Percentiles rank a stretch among this genome's conserved stretches.
phyloP scores from a whole-genome alignment of 2,329 filamentous ascomycete species.

The Fusarium subglutinans region DNA sequence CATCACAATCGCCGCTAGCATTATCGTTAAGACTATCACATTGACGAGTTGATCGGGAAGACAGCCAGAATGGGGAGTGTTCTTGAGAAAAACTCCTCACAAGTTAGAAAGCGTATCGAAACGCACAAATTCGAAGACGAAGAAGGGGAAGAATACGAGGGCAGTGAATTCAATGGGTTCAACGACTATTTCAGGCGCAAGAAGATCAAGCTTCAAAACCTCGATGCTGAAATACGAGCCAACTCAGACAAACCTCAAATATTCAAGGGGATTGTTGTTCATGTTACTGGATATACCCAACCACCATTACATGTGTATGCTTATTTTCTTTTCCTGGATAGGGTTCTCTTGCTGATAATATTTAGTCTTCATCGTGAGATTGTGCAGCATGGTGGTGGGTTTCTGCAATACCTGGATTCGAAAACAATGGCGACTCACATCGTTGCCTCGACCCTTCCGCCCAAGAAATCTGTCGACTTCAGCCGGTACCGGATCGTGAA shows the following conservation, averaged over 20 bases:
- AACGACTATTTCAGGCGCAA: conserved; percentile 93
- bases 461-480: conserved; percentile 93
- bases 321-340: background rate
- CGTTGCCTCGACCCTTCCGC: conserved; percentile 87
- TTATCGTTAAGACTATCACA: conserved; percentile 3
- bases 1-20: conserved; percentile 4
- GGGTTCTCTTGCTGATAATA: conserved; percentile 20
- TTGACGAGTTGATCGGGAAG: background rate
- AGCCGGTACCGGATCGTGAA: conserved; percentile 89
- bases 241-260: conserved; percentile 78
- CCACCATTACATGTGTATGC: conserved; percentile 81
- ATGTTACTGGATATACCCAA: conserved; percentile 96
- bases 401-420: conserved; percentile 91
- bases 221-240: conserved; percentile 83
- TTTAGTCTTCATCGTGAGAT: conserved; percentile 79
- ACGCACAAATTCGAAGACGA: conserved; percentile 80
- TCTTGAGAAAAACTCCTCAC: conserved; percentile 70
- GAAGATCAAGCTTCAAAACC: conserved; percentile 96
- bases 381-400: conserved; percentile 92
- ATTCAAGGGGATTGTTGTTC: conserved; percentile 89
- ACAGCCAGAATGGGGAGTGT: conserved; percentile 63
- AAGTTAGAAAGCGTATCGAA: conserved; percentile 69
- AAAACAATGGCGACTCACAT: conserved; percentile 98
- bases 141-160: conserved; percentile 88
- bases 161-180: conserved; percentile 88